Evolutionary conservation across 164 flowering plant species (phyloP).

Genomic region (Aristolochia fimbriata): DNA sequence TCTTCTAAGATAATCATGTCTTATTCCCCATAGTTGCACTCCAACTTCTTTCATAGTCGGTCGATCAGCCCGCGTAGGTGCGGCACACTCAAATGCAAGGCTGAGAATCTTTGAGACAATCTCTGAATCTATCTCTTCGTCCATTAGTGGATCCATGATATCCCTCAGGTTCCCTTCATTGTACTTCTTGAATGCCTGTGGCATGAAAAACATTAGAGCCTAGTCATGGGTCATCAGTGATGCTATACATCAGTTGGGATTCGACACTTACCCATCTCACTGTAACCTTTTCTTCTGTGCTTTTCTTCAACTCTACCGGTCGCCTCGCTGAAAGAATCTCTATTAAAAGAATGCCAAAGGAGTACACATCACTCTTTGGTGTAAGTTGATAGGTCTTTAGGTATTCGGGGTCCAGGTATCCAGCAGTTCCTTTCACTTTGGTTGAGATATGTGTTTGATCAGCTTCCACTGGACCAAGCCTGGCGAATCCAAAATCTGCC

Average conservation of each 20-base stretch:
- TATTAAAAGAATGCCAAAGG: constrained; percentile 76
- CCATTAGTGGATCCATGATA: constrained; percentile 60
- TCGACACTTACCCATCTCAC: constrained; percentile 68
- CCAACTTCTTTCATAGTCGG: constrained; percentile 87
- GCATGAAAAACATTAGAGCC: background rate
- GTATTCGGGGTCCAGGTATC: constrained; percentile 96
- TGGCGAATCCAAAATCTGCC: constrained; percentile 97
- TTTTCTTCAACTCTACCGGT: constrained; percentile 67
- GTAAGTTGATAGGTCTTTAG: constrained; percentile 85
- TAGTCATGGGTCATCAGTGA: background rate
- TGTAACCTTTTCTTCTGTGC: constrained; percentile 59
- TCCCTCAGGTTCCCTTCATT: constrained; percentile 40
- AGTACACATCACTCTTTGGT: constrained; percentile 86
- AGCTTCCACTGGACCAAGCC: constrained; percentile 54
- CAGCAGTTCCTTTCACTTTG: constrained; percentile 90
- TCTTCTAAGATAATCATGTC: constrained; percentile 53
- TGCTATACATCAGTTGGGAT: background rate
- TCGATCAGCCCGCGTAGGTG: constrained; percentile 65
- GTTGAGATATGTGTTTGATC: constrained; percentile 79
- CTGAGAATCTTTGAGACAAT: constrained; percentile 46
- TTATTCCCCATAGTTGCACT: constrained; percentile 77
- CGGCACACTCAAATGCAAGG: constrained; percentile 81
- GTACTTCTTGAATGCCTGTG: constrained; percentile 65
- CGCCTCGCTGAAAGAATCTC: constrained; percentile 87
- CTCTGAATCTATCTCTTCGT: constrained; percentile 36